Conservation (phyloP, 331 rosid genomes). For the Rhamnella rubrinervis region DNA sequence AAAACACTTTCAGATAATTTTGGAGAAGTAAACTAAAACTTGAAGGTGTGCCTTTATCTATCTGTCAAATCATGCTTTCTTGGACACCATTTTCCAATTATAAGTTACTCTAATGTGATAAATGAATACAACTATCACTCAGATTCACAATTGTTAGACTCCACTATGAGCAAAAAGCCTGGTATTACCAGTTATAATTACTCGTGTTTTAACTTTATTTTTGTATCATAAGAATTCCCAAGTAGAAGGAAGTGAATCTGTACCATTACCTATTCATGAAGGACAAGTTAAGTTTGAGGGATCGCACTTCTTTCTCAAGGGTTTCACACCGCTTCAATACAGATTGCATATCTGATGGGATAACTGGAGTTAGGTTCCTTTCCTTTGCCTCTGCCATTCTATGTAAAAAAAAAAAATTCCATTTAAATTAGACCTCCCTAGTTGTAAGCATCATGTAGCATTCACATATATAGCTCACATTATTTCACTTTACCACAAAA, state of each 20-base stretch:
- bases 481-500: slow-evolving; percentile 3
- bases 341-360: slow-evolving; percentile 87
- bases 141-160: too few relatives aligned
- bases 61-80: background rate
- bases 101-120: too few relatives aligned
- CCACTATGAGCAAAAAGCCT: background rate
- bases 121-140: too few relatives aligned
- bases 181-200: background rate
- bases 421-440: slow-evolving; percentile 5
- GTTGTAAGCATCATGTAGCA: background rate
- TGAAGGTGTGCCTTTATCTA: too few relatives aligned
- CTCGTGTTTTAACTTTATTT: background rate
- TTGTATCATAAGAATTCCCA: background rate
- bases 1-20: background rate
- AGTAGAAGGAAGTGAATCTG: slow-evolving; percentile 4
- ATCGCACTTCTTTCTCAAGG: slow-evolving; percentile 97
- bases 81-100: background rate
- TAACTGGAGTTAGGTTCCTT: slow-evolving; percentile 68
- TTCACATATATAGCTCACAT: background rate
- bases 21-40: background rate
- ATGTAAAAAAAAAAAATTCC: slow-evolving; percentile 24
- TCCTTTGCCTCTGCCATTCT: slow-evolving; percentile 99
- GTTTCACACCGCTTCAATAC: slow-evolving; percentile 80
- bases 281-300: slow-evolving; percentile 86
- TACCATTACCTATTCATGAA: slow-evolving; percentile 89